Evolutionary conservation across 2,329 filamentous ascomycete genomes (phyloP).

Genomic region (Cadophora malorum): DNA sequence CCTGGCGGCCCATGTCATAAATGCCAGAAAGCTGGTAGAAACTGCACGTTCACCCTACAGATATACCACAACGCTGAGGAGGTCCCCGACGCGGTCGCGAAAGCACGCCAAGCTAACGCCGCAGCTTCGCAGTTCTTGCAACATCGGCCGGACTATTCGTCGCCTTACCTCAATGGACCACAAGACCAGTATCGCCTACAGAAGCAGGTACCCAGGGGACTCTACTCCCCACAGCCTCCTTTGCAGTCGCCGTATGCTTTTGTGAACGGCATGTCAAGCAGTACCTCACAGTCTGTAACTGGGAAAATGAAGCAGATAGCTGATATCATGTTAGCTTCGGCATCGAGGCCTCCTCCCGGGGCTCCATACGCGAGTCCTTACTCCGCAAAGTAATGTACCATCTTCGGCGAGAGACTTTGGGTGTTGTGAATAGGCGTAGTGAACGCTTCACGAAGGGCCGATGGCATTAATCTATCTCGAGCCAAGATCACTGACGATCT

Average conservation of each 20-base stretch:
- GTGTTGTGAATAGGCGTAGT: no score
- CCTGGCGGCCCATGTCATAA: not conserved
- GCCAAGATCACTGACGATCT: no score
- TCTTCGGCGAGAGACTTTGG: not conserved
- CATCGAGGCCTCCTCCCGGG: not conserved
- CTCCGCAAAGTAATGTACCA: not conserved
- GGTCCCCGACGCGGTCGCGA: not conserved
- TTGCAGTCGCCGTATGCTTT: not conserved
- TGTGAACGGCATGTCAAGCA: not conserved
- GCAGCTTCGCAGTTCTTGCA: conserved; percentile 2
- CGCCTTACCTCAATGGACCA: not conserved
- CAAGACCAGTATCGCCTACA: not conserved
- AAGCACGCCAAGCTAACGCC: not conserved
- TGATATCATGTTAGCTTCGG: not conserved
- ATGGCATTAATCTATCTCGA: no score
- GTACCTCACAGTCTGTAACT: not conserved
- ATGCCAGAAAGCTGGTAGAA: not conserved
- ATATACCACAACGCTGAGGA: not conserved
- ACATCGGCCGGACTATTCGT: not conserved
- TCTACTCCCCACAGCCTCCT: not conserved
- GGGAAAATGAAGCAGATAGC: not conserved
- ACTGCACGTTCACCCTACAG: not conserved
- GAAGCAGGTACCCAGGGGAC: not conserved
- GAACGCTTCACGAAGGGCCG: no score
- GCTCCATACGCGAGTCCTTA: not conserved